phyloP scores from a whole-genome alignment of 805 yeast genomes.

The Candida lessepsii region DNA sequence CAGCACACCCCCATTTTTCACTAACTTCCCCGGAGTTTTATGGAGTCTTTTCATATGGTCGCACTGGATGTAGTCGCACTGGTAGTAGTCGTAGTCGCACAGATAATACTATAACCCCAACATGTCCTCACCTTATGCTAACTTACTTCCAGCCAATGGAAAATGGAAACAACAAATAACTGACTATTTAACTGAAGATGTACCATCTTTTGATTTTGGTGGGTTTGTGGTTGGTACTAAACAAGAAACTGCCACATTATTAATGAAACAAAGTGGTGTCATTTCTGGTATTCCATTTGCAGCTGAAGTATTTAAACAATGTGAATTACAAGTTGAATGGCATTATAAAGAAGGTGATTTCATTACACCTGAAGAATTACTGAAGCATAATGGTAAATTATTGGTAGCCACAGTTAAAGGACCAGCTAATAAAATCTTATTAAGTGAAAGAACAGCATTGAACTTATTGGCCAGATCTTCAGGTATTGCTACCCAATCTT shows the following conservation, averaged over 20 bases:
- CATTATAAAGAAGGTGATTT: conserved; percentile 63
- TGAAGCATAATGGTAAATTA: conserved; percentile 49
- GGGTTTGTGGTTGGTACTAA: conserved; percentile 91
- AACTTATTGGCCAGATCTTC: conserved; percentile 80
- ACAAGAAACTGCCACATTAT: conserved; percentile 67
- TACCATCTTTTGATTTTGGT: conserved; percentile 91
- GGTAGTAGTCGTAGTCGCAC: no score
- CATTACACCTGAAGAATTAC: conserved; percentile 41
- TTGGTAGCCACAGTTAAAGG: conserved; percentile 79
- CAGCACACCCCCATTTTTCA: background rate
- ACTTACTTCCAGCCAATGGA: conserved; percentile 72
- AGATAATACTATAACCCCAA: background rate
- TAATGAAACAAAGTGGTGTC: conserved; percentile 78
- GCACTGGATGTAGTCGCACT: background rate
- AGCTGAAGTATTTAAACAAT: conserved; percentile 75
- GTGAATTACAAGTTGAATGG: conserved; percentile 75
- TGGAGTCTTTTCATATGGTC: background rate
- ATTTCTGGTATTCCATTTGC: conserved; percentile 90
- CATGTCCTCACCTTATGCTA: conserved; percentile 20
- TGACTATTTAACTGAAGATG: conserved; percentile 79
- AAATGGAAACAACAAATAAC: conserved; percentile 80
- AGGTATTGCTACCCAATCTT: conserved; percentile 82
- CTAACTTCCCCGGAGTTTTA: background rate
- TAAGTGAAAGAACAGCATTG: conserved; percentile 84
- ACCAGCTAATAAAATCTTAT: conserved; percentile 71